Evolutionary conservation across 164 flowering plant species (phyloP).

Genomic region (Stephania cephalantha): DNA sequence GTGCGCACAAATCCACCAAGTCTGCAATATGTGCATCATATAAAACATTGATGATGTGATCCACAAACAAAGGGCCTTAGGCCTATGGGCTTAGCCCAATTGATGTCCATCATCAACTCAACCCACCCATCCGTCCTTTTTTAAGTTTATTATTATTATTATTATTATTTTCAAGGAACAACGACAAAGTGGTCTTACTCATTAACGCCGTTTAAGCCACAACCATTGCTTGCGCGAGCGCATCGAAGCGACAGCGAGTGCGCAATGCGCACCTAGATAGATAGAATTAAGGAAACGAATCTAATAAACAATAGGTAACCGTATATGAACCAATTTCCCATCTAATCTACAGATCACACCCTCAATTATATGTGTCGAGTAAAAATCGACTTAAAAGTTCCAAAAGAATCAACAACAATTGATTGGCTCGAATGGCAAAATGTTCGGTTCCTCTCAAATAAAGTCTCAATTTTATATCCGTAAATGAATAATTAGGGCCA

Average conservation of each 20-base stretch:
- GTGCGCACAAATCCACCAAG: background rate
- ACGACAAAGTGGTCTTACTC: background rate
- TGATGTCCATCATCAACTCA: background rate
- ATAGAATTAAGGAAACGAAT: background rate
- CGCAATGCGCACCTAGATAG: background rate
- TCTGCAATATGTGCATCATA: background rate
- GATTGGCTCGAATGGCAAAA: no score
- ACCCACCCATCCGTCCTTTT: no score
- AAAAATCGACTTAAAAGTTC: no score
- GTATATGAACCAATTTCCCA: background rate
- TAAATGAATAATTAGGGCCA: no score
- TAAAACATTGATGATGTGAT: background rate
- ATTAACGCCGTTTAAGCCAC: background rate
- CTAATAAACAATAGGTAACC: background rate
- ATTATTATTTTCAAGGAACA: no score
- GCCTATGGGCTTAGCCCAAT: no score
- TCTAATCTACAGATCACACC: background rate
- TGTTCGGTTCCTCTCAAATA: no score
- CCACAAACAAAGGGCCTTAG: no score
- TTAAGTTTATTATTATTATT: no score
- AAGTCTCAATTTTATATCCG: no score
- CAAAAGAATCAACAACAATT: no score
- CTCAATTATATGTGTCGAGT: no score
- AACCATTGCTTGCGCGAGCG: background rate
- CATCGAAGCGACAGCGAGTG: background rate